Conservation (phyloP, 148 eudicot species). For the Fagopyrum tataricum region DNA sequence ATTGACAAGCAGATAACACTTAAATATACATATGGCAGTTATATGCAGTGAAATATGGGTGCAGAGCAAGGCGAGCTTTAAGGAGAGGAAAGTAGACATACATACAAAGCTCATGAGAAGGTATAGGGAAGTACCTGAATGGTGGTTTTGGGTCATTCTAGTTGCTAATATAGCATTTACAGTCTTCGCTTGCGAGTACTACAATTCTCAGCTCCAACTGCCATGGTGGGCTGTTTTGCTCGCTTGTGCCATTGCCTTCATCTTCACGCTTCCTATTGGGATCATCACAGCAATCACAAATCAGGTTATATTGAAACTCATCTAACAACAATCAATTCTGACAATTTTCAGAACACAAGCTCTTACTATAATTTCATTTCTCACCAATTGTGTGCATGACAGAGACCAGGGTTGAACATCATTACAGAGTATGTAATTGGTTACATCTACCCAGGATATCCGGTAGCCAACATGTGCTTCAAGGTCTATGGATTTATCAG, state of each 20-base stretch:
- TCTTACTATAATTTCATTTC: not conserved
- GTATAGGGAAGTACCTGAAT: slow-evolving; percentile 81
- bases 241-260: slow-evolving; percentile 74
- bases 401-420: slow-evolving; percentile 79
- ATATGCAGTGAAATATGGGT: slow-evolving; percentile 81
- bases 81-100: slow-evolving; percentile 70
- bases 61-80: slow-evolving; percentile 75
- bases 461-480: slow-evolving; percentile 93
- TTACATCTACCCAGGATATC: slow-evolving; percentile 90
- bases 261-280: slow-evolving; percentile 93
- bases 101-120: slow-evolving; percentile 84
- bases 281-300: slow-evolving; percentile 89
- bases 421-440: slow-evolving; percentile 89
- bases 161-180: slow-evolving; percentile 53
- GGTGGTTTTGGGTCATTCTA: slow-evolving; percentile 97
- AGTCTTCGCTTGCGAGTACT: slow-evolving; percentile 81
- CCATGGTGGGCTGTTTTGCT: slow-evolving; percentile 99
- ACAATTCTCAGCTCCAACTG: slow-evolving; percentile 83
- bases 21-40: not conserved
- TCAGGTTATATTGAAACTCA: slow-evolving; percentile 45
- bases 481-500: slow-evolving; percentile 87
- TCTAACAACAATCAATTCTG: not conserved
- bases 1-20: not conserved
- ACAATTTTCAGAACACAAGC: not conserved
- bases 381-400: not conserved